Percentiles rank a stretch among this genome's conserved stretches.
Evolutionary conservation across 2,329 filamentous ascomycete genomes (phyloP).

Genomic region (Zelopaecilomyces penicillatus): DNA sequence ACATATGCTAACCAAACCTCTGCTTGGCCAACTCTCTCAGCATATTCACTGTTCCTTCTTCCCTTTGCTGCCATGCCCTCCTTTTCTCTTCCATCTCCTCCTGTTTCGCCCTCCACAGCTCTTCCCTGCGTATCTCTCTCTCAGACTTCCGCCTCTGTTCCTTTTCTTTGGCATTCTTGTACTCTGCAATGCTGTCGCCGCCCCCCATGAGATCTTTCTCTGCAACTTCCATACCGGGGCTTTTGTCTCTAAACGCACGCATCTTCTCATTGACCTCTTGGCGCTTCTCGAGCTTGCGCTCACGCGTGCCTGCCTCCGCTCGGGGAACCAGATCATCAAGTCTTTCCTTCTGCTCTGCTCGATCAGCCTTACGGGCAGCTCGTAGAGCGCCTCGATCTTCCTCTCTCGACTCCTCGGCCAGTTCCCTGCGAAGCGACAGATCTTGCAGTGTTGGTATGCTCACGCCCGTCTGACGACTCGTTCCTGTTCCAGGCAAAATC

Average conservation of each 20-base stretch:
- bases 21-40: slow-evolving; percentile 69
- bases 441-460: slow-evolving; percentile 66
- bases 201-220: slow-evolving; percentile 68
- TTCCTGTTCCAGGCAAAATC: slow-evolving; percentile 16
- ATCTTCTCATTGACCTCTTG: slow-evolving; percentile 64
- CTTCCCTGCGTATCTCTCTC: slow-evolving; percentile 73
- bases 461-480: slow-evolving; percentile 36
- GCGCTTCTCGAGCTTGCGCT: slow-evolving; percentile 81
- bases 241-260: slow-evolving; percentile 62
- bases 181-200: slow-evolving; percentile 55
- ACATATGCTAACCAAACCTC: slow-evolving; percentile 54
- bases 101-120: slow-evolving; percentile 62
- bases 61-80: slow-evolving; percentile 61
- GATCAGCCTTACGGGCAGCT: slow-evolving; percentile 54
- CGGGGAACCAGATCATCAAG: slow-evolving; percentile 77
- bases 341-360: slow-evolving; percentile 57
- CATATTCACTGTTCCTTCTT: slow-evolving; percentile 78
- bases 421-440: slow-evolving; percentile 52
- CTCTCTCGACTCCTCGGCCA: slow-evolving; percentile 40
- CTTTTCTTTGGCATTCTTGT: slow-evolving; percentile 57
- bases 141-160: slow-evolving; percentile 72
- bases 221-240: slow-evolving; percentile 47
- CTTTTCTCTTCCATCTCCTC: slow-evolving; percentile 76
- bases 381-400: slow-evolving; percentile 48
- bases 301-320: slow-evolving; percentile 72